Evolutionary conservation across 345 rosid genomes (phyloP).

Genomic region (Eucalyptus decipiens): DNA sequence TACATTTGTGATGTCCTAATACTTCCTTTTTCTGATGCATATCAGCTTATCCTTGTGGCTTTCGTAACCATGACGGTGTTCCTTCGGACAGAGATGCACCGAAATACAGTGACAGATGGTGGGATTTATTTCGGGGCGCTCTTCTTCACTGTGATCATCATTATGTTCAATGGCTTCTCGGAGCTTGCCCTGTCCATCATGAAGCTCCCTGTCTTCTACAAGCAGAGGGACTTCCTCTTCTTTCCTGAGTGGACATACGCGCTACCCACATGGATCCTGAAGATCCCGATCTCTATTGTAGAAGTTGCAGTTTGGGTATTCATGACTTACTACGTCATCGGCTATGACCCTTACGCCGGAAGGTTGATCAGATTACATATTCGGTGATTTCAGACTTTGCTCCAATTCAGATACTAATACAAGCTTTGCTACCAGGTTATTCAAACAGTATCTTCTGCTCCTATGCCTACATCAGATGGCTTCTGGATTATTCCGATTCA

Average conservation of each 20-base stretch:
- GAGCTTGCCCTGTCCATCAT: conserved; percentile 67
- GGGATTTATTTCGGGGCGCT: conserved; percentile 59
- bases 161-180: conserved; percentile 71
- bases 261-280: conserved; percentile 72
- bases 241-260: conserved; percentile 91
- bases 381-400: not conserved
- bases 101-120: conserved; percentile 43
- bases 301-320: conserved; percentile 57
- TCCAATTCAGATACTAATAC: not conserved
- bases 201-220: conserved; percentile 85
- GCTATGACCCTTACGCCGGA: conserved; percentile 31
- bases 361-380: conserved; percentile 12
- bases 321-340: conserved; percentile 40
- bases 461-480: conserved; percentile 45
- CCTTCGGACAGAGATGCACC: conserved; percentile 65
- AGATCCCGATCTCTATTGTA: conserved; percentile 52
- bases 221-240: conserved; percentile 78
- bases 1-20: not conserved
- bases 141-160: conserved; percentile 34
- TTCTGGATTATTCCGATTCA: conserved; percentile 37
- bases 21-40: not conserved
- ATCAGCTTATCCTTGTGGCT: conserved; percentile 52
- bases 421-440: conserved; percentile 21
- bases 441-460: conserved; percentile 38
- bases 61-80: conserved; percentile 49